Evolutionary conservation across 1,284 basidiomycete genomes (phyloP).

Genomic region (Ceratobasidium papillatum): DNA sequence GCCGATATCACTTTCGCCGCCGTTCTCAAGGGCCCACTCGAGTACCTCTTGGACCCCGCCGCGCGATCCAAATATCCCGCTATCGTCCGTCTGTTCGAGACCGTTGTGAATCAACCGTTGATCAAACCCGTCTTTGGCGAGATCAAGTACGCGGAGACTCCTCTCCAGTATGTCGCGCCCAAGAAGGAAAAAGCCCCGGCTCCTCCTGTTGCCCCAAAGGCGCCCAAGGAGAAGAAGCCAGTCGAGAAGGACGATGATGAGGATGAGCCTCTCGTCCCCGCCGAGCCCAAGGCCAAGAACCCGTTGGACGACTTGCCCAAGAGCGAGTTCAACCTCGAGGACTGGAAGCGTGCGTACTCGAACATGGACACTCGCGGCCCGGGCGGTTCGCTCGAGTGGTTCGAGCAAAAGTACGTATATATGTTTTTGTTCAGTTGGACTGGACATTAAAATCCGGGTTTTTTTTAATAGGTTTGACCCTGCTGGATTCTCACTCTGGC

Average conservation of each 20-base stretch:
- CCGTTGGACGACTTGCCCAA: constrained; percentile 93
- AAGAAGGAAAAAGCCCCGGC: constrained; percentile 60
- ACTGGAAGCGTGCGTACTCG: constrained; percentile 98
- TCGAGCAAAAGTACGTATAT: constrained; percentile 81
- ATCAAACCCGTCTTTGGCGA: constrained; percentile 73
- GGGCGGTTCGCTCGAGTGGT: constrained; percentile 81
- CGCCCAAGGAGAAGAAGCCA: constrained; percentile 62
- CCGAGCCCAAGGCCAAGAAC: constrained; percentile 88
- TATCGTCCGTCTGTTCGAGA: constrained; percentile 83
- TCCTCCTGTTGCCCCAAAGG: constrained; percentile 66
- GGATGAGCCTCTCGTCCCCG: constrained; percentile 64
- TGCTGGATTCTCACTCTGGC: constrained; percentile 47
- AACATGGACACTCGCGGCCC: constrained; percentile 92
- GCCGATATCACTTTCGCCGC: constrained; percentile 84
- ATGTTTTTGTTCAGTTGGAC: constrained; percentile 15
- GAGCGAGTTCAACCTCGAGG: constrained; percentile 92
- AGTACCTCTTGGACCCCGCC: constrained; percentile 68
- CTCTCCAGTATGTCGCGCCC: constrained; percentile 73
- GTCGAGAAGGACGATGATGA: constrained; percentile 74
- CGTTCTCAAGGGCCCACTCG: constrained; percentile 61
- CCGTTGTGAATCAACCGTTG: constrained; percentile 82
- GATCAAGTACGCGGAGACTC: constrained; percentile 74
- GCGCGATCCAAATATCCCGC: constrained; percentile 76
- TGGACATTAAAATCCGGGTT: constrained; percentile 2
- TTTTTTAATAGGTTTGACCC: constrained; percentile 75